Base-by-base conservation (phyloP, 371 early-diverging fungal genomes). In the Circinella minor region DNA sequence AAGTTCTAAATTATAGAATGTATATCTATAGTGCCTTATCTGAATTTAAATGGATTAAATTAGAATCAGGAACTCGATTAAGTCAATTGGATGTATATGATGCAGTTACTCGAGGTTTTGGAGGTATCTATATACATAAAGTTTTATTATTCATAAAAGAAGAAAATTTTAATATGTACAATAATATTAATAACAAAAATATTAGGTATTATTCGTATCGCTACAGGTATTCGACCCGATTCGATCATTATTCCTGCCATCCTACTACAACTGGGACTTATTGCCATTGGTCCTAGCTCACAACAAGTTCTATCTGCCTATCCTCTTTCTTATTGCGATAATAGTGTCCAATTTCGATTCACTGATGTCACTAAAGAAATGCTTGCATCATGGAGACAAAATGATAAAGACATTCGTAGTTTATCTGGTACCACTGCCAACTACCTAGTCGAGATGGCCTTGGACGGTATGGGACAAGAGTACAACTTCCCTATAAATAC, bases 11-110 rank as follows among this genome's bases (percentile, higher is more conserved):
- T 43, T 3, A 1, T 43, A 43, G 1, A 1, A 43, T 27, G 27
- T 3, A 43, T 43, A 11, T 18, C n/a, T 3, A 62, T 48, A 72
- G 72, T 61, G 72, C 72, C 36, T 51, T 72, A 9, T 65, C 68
- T n/a, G 72, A 72, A 48, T 68, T 67, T 55, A 72, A 72, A 48
- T 72, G 72, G 72, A 60, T 68, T 5, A 65, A 68, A 10, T 38
- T 72, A 18, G 68, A 72, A 20, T 34, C 65, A 46, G 72, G 69
- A 10, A n/a, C 61, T 15, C 62, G 61, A 61, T 20, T 72, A 43
- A 65, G 68, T 18, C 14, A 65, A 18, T 18, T 68, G 46, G 71
- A 71, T 18, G 67, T 71, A 17, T 71, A 67, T 67, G 64, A 71
- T 59, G 67, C 71, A 11, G 61, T 59, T 38, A 67, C 67, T 14